Evolutionary conservation across 495 filamentous ascomycete species (phyloP), one percentile per base, ranked within the genome.

Genomic region (Pseudevernia furfuracea): DNA sequence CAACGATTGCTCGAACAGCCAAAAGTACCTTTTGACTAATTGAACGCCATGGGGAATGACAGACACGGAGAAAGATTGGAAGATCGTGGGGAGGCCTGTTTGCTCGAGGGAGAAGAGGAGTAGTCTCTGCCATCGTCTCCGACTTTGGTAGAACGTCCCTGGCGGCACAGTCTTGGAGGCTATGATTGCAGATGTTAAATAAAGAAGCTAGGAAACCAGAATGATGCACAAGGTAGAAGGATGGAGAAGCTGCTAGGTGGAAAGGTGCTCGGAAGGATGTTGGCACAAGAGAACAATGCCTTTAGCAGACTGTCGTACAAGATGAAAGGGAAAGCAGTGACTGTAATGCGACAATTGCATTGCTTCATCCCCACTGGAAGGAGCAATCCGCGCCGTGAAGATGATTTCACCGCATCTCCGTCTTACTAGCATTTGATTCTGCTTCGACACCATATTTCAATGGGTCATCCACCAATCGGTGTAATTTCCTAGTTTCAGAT

Each of bases 61-160:
- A 82, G 36, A 77, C 76, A 49, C 80, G 76, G 38, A 80, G 73
- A 64, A 79, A 81, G 63, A 82, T 80, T 6, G 79, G 72, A 74
- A 81, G 61, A 23, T 44, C 37, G 46, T 66, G 52, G 15, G 21
- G 14, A 53, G 30, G 15, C 32, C 66, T 69, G 10, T 64, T 68
- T 34, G 71, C 68, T 52, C 70, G 73, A 14, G 74, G 75, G 28
- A 79, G 71, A 21, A 79, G 74, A 58, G 76, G 72, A 34, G 73
- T 75, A 52, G 73, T 73, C 41, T 76, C 73, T 25, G 72, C 56
- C 62, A 64, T 64, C 8, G 56, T 64, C 0, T 58, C 56, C 23
- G 43, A 58, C 3, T 43, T 34, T 1, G 15, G 14, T 39, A 64
- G 23, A n/a, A 21, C 23, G 25, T 37, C 32, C 25, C 48, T 36